Conservation (phyloP, 2,329 filamentous ascomycete species). For the Berkeleyomyces rouxiae region DNA sequence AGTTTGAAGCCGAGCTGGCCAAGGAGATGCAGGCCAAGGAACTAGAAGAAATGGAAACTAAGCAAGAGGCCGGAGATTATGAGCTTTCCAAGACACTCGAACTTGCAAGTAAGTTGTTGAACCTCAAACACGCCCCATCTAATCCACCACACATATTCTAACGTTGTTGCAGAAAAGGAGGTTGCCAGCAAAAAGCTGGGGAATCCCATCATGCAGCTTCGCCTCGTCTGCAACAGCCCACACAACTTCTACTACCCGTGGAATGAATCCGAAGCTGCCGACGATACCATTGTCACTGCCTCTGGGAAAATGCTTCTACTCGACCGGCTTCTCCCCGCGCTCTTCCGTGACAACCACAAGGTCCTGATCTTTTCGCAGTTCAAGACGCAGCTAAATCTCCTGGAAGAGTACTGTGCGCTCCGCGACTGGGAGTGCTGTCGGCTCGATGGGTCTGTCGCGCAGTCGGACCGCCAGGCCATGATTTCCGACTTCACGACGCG, state of each 20-base stretch:
- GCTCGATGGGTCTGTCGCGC: conserved; percentile 76
- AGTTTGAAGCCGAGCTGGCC: conserved; percentile 67
- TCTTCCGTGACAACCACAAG: conserved; percentile 66
- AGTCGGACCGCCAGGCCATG: conserved; percentile 51
- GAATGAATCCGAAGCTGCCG: conserved; percentile 42
- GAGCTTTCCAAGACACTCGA: conserved; percentile 48
- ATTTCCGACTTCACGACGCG: conserved; percentile 59
- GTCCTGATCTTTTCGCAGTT: conserved; percentile 95
- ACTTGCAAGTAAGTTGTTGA: conserved; percentile 46
- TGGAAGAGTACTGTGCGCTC: conserved; percentile 77
- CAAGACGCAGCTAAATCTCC: conserved; percentile 79
- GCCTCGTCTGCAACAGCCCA: conserved; percentile 80
- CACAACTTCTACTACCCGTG: conserved; percentile 97
- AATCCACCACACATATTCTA: conserved; percentile 16
- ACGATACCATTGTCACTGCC: conserved; percentile 68
- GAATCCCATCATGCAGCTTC: conserved; percentile 81
- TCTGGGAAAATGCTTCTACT: conserved; percentile 94
- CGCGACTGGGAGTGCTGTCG: conserved; percentile 69
- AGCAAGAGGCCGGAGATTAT: conserved; percentile 6
- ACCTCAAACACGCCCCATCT: neutral
- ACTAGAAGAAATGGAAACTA: conserved; percentile 41
- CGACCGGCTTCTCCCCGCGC: conserved; percentile 61
- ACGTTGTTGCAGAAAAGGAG: conserved; percentile 46
- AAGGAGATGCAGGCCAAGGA: conserved; percentile 35
- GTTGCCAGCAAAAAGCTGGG: conserved; percentile 84